A percentile compares a stretch with the other conserved stretches of the same genome.
phyloP scores from a whole-genome alignment of 2,329 filamentous ascomycete species.

The Fusarium buxicola region DNA sequence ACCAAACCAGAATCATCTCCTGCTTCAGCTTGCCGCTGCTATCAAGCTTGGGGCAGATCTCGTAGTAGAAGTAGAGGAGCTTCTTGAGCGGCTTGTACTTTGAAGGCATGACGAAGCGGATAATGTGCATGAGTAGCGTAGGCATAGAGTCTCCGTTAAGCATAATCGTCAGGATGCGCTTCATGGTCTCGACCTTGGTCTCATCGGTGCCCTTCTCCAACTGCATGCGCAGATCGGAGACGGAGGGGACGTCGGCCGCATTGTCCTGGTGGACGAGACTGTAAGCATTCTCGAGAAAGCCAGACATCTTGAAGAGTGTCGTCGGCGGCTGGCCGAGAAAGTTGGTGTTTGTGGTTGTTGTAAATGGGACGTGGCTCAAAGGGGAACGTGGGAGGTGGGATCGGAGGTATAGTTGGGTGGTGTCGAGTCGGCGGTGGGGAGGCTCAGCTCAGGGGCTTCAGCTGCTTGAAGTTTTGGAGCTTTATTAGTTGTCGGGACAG shows the following conservation, averaged over 20 bases:
- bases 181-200: conserved; percentile 94
- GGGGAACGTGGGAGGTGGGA: conserved; percentile 41
- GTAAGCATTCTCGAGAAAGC: conserved; percentile 94
- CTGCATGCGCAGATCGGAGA: conserved; percentile 92
- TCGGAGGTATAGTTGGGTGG: conserved; percentile 42
- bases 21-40: conserved; percentile 94
- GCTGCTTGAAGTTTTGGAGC: conserved; percentile 38
- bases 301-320: conserved; percentile 77
- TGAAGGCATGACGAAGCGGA: conserved; percentile 99
- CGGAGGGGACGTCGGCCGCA: conserved; percentile 87
- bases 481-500: conserved; percentile 42
- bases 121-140: conserved; percentile 98
- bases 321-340: conserved; percentile 39
- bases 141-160: conserved; percentile 97
- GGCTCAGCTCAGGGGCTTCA: conserved; percentile 48
- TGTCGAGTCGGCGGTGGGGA: conserved; percentile 50
- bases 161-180: conserved; percentile 96
- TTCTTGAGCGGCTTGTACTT: conserved; percentile 98
- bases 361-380: conserved; percentile 47
- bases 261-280: conserved; percentile 99
- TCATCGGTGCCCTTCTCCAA: conserved; percentile 95
- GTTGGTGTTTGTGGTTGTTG: conserved; percentile 39
- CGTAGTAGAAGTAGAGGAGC: conserved; percentile 98
- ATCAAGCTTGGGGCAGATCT: conserved; percentile 97
- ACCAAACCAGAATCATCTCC: conserved; percentile 99